These are phyloP conservation scores for bread wheat (Triticum aestivum) DNA, from an alignment of 176 grass and related monocot genomes.

Conservation along the genomic window DNA sequence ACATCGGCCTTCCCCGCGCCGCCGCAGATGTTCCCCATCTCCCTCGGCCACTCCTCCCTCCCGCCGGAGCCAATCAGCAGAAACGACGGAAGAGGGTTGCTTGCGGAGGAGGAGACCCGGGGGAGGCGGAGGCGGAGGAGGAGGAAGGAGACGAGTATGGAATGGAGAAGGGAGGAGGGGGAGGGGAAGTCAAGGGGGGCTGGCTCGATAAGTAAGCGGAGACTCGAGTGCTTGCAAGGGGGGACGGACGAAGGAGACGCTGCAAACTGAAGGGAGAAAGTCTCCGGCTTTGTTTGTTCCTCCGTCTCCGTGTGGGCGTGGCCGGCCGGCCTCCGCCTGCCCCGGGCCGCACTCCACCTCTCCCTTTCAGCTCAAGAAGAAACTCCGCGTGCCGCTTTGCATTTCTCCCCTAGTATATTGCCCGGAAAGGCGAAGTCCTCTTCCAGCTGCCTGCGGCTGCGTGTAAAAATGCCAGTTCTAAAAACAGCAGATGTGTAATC, in stretches of 20 bases:
- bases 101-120: not conserved
- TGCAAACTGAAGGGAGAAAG: constrained; percentile 9
- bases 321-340: constrained; percentile 14
- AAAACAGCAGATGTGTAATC: no score
- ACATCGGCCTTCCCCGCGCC: constrained; percentile 27
- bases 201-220: constrained; percentile 29
- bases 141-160: not conserved
- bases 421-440: not conserved
- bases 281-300: constrained; percentile 27
- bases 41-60: not conserved
- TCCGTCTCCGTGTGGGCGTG: not conserved
- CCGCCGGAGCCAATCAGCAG: not conserved
- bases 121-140: not conserved
- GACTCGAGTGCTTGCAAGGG: not conserved
- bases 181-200: not conserved
- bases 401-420: not conserved
- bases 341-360: not conserved
- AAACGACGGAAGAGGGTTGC: not conserved
- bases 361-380: not conserved
- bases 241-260: not conserved
- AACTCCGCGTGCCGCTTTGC: not conserved
- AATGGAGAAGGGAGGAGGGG: not conserved
- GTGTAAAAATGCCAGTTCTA: no score
- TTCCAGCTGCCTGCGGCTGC: no score
- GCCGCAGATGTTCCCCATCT: constrained; percentile 71